phyloP scores from a whole-genome alignment of 768 basidiomycete genomes.

The Clavulina sp. region DNA sequence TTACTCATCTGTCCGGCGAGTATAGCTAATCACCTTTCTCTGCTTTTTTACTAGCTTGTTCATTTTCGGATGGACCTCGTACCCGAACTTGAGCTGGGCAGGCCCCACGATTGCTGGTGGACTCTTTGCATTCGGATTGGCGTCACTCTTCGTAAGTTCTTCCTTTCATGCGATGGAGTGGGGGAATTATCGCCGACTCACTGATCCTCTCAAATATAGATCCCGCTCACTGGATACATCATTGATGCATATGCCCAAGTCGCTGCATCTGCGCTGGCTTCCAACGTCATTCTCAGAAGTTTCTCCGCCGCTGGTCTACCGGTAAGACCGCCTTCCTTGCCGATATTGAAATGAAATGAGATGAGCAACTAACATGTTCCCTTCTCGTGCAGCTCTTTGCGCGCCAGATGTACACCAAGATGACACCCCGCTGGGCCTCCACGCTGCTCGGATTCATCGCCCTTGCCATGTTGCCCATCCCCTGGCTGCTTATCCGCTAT shows the following conservation, averaged over 20 bases:
- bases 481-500: conserved; percentile 22
- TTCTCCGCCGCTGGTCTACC: conserved; percentile 11
- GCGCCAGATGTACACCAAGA: conserved; percentile 16
- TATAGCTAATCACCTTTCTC: too few species aligned
- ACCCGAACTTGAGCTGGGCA: conserved; percentile 11
- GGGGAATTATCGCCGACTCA: not conserved
- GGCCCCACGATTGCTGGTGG: conserved; percentile 11
- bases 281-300: conserved; percentile 14
- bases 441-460: conserved; percentile 21
- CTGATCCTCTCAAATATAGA: not conserved
- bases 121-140: conserved; percentile 5
- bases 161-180: too few species aligned
- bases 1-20: too few species aligned
- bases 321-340: conserved; percentile 8
- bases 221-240: conserved; percentile 5
- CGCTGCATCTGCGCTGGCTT: conserved; percentile 14
- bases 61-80: conserved; percentile 25
- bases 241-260: conserved; percentile 9
- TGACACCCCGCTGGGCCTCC: conserved; percentile 21
- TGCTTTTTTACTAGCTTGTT: too few species aligned
- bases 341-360: too few species aligned
- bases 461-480: conserved; percentile 20
- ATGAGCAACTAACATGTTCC: too few species aligned
- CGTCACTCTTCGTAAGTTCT: conserved; percentile 9
- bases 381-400: conserved; percentile 16